Evolutionary conservation across 139 green algal species (phyloP).

Genomic region (Klebsormidium nitens): DNA sequence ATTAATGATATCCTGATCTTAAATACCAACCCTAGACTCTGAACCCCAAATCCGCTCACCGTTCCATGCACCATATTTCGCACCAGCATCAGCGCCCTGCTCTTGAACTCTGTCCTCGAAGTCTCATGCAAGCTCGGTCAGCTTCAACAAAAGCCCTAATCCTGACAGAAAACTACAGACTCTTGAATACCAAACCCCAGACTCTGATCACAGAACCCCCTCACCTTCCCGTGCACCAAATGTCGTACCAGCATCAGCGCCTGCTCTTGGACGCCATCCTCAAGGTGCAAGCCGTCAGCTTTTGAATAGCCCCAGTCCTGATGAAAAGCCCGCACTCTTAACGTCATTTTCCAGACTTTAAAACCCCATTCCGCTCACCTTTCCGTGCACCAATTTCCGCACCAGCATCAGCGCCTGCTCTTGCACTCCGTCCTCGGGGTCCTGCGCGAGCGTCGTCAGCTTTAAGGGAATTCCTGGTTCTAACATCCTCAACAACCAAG

Average conservation of each 20-base stretch:
- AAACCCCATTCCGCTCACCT: neutral
- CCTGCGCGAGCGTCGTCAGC: neutral
- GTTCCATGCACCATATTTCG: conserved; percentile 29
- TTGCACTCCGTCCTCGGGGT: conserved; percentile 50
- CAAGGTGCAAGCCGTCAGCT: conserved; percentile 35
- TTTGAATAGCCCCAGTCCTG: neutral
- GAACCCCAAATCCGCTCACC: neutral
- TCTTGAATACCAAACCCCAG: too few relatives aligned
- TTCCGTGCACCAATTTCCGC: conserved; percentile 29
- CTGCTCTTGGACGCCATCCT: conserved; percentile 51
- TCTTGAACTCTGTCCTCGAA: conserved; percentile 47
- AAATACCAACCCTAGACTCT: neutral
- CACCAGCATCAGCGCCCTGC: conserved; percentile 41
- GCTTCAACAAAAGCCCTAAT: neutral
- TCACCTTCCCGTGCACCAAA: conserved; percentile 22
- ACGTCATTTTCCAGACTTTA: neutral
- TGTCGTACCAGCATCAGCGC: conserved; percentile 38
- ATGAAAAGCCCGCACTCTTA: neutral
- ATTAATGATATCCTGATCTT: too few relatives aligned
- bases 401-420: conserved; percentile 44
- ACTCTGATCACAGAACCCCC: too few relatives aligned
- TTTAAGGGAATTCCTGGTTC: neutral
- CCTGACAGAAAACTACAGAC: neutral
- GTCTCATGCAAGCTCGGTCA: conserved; percentile 18
- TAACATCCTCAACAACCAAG: neutral